These are phyloP conservation scores for Cladobotryum protrusum DNA, from an alignment of 2,329 filamentous ascomycete species.

Conservation along the genomic window DNA sequence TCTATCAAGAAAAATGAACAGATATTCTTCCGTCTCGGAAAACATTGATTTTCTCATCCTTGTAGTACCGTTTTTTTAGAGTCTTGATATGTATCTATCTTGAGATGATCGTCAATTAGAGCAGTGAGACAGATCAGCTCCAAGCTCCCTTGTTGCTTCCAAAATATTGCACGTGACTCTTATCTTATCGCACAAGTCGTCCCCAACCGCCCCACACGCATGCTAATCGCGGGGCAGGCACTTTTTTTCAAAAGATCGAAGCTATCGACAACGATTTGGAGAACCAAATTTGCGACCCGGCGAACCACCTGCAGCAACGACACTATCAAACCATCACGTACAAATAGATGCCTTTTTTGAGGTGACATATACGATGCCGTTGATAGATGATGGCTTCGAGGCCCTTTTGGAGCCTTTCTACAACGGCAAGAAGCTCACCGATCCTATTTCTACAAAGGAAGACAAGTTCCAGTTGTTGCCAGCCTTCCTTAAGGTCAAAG, in stretches of 20 bases:
- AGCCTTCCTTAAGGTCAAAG: slow-evolving; percentile 97
- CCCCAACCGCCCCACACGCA: slow-evolving; percentile 2
- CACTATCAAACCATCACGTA: background rate
- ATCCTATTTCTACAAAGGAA: slow-evolving; percentile 57
- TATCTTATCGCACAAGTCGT: slow-evolving; percentile 2
- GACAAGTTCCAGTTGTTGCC: slow-evolving; percentile 98
- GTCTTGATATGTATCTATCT: too few species aligned
- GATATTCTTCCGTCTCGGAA: too few species aligned
- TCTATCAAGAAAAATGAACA: too few species aligned
- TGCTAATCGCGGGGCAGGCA: slow-evolving; percentile 11
- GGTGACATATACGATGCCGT: slow-evolving; percentile 41
- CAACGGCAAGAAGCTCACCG: slow-evolving; percentile 61
- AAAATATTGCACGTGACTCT: background rate
- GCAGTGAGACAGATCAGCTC: too few species aligned
- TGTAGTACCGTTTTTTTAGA: too few species aligned
- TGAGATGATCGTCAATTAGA: too few species aligned
- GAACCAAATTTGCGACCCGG: slow-evolving; percentile 1
- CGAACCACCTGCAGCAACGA: background rate
- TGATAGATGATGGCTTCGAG: slow-evolving; percentile 58
- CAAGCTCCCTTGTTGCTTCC: background rate
- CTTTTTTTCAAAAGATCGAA: slow-evolving; percentile 10
- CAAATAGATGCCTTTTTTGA: slow-evolving; percentile 22
- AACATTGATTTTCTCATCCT: too few species aligned
- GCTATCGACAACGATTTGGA: slow-evolving; percentile 10
- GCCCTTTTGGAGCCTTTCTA: slow-evolving; percentile 62